Conservation (phyloP, 345 rosid species). For the Eucalyptus cladocalyx region DNA sequence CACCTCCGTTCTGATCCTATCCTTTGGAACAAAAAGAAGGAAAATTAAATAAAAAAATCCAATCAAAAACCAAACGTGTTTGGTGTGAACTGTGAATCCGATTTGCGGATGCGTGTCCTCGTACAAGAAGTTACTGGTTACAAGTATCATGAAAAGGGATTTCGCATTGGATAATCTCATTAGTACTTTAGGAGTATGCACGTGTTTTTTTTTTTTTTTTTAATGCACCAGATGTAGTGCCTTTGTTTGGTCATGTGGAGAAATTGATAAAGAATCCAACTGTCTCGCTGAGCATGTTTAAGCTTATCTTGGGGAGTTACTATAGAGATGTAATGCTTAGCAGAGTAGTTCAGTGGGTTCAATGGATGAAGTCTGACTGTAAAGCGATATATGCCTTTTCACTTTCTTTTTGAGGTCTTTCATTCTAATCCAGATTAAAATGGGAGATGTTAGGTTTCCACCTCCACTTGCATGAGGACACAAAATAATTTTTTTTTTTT, state of each 20-base stretch:
- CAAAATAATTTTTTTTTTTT: background rate
- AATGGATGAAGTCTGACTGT: background rate
- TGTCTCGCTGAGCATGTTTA: accelerated
- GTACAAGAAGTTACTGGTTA: background rate
- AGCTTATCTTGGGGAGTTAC: background rate
- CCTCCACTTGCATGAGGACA: background rate
- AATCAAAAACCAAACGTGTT: background rate
- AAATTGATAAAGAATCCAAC: background rate
- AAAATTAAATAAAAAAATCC: background rate
- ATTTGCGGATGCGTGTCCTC: background rate
- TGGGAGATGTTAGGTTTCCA: background rate
- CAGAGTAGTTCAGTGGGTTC: background rate
- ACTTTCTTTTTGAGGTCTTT: background rate
- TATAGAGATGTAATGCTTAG: background rate
- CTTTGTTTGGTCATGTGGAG: background rate
- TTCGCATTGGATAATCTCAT: background rate
- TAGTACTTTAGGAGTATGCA: background rate
- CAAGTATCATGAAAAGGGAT: background rate
- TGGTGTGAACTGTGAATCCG: background rate
- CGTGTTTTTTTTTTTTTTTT: background rate
- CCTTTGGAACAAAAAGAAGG: background rate
- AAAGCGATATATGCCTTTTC: background rate
- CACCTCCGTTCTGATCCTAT: background rate
- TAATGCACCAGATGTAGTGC: background rate
- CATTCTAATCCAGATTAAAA: background rate